phyloP scores from a whole-genome alignment of 108 stramenopile species.

The Skeletonema tropicum region DNA sequence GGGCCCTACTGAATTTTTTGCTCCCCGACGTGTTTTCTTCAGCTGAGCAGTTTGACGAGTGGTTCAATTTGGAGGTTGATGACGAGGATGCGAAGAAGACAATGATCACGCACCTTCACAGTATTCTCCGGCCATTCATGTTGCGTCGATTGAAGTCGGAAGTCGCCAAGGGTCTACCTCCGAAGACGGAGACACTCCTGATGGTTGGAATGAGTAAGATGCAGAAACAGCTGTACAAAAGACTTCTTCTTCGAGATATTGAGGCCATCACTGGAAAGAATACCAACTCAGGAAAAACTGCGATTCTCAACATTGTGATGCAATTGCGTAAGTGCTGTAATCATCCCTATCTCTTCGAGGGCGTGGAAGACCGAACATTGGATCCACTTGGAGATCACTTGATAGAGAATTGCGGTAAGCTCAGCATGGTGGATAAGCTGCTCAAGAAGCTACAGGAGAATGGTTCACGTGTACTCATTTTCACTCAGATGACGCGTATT shows the following conservation, averaged over 20 bases:
- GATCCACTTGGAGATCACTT: conserved; percentile 91
- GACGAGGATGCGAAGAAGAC: conserved; percentile 89
- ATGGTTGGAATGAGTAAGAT: conserved; percentile 91
- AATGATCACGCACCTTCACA: conserved; percentile 98
- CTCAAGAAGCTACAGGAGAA: conserved; percentile 81
- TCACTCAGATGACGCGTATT: conserved; percentile 97
- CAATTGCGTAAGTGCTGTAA: conserved; percentile 99
- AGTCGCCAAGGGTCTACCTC: conserved; percentile 88
- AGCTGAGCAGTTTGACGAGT: conserved; percentile 93
- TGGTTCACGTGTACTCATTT: conserved; percentile 93
- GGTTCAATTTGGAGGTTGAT: conserved; percentile 92
- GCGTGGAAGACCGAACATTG: conserved; percentile 90
- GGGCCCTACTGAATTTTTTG: conserved; percentile 95
- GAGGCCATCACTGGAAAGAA: conserved; percentile 78
- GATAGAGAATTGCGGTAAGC: conserved; percentile 87
- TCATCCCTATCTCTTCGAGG: conserved; percentile 98
- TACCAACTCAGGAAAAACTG: conserved; percentile 77
- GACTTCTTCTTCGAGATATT: conserved; percentile 87
- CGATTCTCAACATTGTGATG: conserved; percentile 96
- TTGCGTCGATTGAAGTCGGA: conserved; percentile 95
- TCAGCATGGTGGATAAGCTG: conserved; percentile 91
- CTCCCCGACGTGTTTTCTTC: conserved; percentile 88
- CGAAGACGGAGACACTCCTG: conserved; percentile 92
- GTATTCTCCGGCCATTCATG: conserved; percentile 98
- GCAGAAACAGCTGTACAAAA: conserved; percentile 94